Base-by-base conservation (phyloP, 495 filamentous ascomycete species). In the Melanomma pulvis-pyrius region DNA sequence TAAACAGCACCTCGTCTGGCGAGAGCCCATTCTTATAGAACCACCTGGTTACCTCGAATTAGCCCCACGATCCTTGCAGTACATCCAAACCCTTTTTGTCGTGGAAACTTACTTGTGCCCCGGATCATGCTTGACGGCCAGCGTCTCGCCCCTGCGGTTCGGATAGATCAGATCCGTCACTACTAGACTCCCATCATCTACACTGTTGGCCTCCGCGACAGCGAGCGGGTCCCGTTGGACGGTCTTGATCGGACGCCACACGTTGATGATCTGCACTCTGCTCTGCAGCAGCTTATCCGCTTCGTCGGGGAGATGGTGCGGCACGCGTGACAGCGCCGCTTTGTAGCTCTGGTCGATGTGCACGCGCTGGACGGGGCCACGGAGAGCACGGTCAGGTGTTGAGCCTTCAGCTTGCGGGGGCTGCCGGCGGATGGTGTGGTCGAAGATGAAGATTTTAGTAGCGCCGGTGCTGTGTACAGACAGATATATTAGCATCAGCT, bases 311-410 rank as follows among this genome's bases (percentile, higher is more conserved):
- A 90, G 80, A 63, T 90, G 86, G 75, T 84, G 77, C 24, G 76
- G 57, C 30, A 90, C 87, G 15, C 86, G 82, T 29, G 79, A 78
- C 0, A 80, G 74, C 1, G 84, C 78, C 0, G 86, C 88, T 0
- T 61, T 15, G 79, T 89, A 89, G 36, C 86, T 85, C 70, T 91
- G 89, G 70, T 92, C 89, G 72, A 92, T 86, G 74, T 91, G 88
- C 0, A 90, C 88, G 30, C 83, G 80, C 57, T 84, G 81, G 5
- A 89, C 87, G 0, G 88, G 88, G 3, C 86, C 85, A 48, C 88
- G 84, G 59, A 82, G 76, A 19, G 25, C 24, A 1, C 71, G 61
- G n/a, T 17, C 36, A 0, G 61, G 28, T 54, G 30, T 25, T 17
- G 8, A 61, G 13, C 54, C 49, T 49, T 50, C 25, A 28, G 26